Evolutionary conservation across 2,329 filamentous ascomycete species (phyloP), one percentile per base, ranked within the genome.

Genomic region (Geosmithia morbida): DNA sequence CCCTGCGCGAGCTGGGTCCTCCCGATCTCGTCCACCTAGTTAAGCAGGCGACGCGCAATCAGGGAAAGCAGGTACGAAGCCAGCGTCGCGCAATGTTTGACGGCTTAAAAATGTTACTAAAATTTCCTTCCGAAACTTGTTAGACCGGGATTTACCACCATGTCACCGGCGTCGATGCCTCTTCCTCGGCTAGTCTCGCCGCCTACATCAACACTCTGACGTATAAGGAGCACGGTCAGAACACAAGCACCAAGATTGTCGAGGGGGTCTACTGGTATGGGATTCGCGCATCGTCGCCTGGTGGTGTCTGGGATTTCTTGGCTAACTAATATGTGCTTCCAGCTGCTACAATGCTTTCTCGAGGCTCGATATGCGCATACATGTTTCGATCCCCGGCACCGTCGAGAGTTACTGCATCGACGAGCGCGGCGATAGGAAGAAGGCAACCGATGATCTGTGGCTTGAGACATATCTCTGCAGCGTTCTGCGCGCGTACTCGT

Each of bases 321-420:
- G 43, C 19, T 22, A 29, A 30, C 43, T 26, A 11, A 16, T 13
- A 16, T 54, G n/a, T 53, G 42, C 8, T 26, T 8, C 8, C 49
- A 75, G 72, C 68, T 98, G 92, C 67, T 98, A 98, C 75, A 98
- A 98, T 86, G 92, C 92, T 54, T 96, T 98, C 65, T 97, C 92
- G 5, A 80, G 94, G 53, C 75, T 97, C 47, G 92, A 98, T 60
- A 98, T 98, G 92, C 87, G 92, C 51, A 90, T 98, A 13, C 89
- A 97, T 60, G 90, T 98, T 50, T 90, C 89, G 53, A 97, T 98
- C 53, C 92, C 92, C 17, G 92, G 92, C 51, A 92, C 86, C 10
- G 87, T 98, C 46, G 90, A 98, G 64, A 94, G 87, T 66, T 97
- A 96, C 63, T 97, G 90, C 63, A 85, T 98, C 49, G 90, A 98